A percentile compares a stretch with the other conserved stretches of the same genome.
Evolutionary conservation across 2,329 filamentous ascomycete species (phyloP).

Genomic region (Fusarium compactum): DNA sequence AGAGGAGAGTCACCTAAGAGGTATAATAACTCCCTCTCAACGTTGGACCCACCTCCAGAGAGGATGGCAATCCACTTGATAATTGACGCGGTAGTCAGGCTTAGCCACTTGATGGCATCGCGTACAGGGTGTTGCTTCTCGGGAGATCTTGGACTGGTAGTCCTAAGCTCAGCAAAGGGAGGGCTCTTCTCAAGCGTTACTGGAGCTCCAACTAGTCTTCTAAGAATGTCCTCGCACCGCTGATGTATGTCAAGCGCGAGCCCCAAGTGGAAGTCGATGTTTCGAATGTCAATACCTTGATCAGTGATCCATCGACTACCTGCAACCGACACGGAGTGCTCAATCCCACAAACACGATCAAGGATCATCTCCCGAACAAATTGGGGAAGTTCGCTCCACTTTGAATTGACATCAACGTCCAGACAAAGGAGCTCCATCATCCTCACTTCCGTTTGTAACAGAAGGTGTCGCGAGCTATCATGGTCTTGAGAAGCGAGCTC

Average conservation of each 20-base stretch:
- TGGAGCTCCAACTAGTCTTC: not conserved
- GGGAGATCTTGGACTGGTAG: not conserved
- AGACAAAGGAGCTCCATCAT: conserved; percentile 1
- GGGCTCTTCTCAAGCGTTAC: not conserved
- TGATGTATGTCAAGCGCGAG: not conserved
- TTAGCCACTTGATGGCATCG: not conserved
- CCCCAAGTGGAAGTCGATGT: not conserved
- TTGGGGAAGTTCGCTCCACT: not conserved
- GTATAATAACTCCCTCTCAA: conserved; percentile 1
- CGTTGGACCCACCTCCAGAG: not conserved
- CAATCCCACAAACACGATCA: not conserved
- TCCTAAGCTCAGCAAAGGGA: not conserved
- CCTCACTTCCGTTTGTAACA: not conserved
- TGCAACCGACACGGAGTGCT: not conserved
- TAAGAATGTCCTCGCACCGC: not conserved
- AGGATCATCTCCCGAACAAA: not conserved
- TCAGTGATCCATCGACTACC: not conserved
- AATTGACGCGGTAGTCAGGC: not conserved
- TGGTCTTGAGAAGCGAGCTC: not conserved
- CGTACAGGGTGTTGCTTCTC: not conserved
- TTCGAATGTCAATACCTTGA: not conserved
- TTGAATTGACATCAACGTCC: not conserved
- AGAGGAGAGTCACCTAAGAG: not conserved
- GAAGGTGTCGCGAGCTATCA: not conserved
- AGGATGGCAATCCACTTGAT: conserved; percentile 3